Evolutionary conservation across 2,329 filamentous ascomycete genomes (phyloP).

Genomic region (Kalaharituber pfeilii): DNA sequence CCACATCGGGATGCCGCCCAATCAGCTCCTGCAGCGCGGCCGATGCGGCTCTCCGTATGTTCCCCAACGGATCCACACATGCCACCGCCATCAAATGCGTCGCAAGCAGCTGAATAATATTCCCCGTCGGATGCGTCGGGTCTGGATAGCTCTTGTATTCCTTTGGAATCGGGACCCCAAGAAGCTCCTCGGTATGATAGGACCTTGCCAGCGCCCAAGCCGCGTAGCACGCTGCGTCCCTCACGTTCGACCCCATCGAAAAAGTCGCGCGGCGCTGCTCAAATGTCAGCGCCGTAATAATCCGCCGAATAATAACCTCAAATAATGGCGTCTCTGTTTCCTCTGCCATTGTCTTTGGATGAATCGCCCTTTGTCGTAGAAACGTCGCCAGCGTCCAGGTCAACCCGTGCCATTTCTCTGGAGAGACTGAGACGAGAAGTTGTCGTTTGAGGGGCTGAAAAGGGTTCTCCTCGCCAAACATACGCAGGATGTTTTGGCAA

Average conservation of each 20-base stretch:
- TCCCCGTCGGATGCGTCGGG: conserved; percentile 31
- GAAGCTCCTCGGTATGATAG: conserved; percentile 64
- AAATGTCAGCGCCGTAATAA: conserved; percentile 50
- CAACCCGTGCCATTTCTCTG: conserved; percentile 79
- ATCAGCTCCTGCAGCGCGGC: conserved; percentile 88
- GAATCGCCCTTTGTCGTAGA: conserved; percentile 20
- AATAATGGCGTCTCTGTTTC: neutral
- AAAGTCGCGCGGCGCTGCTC: conserved; percentile 68
- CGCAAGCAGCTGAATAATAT: conserved; percentile 47
- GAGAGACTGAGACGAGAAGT: conserved; percentile 52
- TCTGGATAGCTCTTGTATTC: conserved; percentile 28
- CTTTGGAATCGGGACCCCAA: conserved; percentile 34
- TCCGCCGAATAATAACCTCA: neutral
- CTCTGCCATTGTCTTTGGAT: neutral
- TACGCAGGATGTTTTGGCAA: conserved; percentile 27
- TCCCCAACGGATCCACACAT: conserved; percentile 75
- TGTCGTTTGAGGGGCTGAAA: conserved; percentile 33
- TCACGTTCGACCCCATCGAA: conserved; percentile 74
- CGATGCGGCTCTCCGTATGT: conserved; percentile 81
- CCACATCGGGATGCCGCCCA: conserved; percentile 74
- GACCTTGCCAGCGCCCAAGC: conserved; percentile 83
- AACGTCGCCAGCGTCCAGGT: conserved; percentile 51
- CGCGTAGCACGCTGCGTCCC: conserved; percentile 90
- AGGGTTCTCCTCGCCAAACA: conserved; percentile 18
- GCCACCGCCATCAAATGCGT: conserved; percentile 66